These are phyloP conservation scores for Penicillium salamii DNA, from an alignment of 495 filamentous ascomycete genomes.

Conservation along the genomic window DNA sequence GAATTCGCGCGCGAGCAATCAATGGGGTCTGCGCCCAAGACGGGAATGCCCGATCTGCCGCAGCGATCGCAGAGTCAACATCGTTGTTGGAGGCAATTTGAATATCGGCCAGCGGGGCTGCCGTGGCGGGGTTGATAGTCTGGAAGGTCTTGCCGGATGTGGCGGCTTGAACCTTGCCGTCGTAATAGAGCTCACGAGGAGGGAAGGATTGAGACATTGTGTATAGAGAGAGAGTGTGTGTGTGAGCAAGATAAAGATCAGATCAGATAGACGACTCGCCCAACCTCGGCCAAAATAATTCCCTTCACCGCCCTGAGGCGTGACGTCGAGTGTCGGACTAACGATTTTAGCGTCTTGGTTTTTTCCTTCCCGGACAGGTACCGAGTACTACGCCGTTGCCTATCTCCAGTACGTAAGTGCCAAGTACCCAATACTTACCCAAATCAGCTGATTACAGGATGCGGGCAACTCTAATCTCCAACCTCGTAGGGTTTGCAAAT, in stretches of 20 bases:
- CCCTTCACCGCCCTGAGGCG: background rate
- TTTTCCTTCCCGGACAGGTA: background rate
- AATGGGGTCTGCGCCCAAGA: conserved; percentile 65
- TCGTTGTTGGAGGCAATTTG: conserved; percentile 60
- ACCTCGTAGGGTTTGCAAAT: too few relatives aligned
- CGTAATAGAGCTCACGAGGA: conserved; percentile 64
- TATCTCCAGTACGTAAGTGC: background rate
- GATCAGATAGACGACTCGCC: too few relatives aligned
- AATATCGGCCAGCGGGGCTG: conserved; percentile 59
- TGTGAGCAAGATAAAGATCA: too few relatives aligned
- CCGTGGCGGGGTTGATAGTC: conserved; percentile 65
- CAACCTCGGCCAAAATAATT: background rate
- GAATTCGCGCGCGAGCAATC: conserved; percentile 64
- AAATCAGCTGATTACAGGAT: too few relatives aligned
- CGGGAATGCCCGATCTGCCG: conserved; percentile 60
- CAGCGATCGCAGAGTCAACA: conserved; percentile 61
- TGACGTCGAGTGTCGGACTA: background rate
- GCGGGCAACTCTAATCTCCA: too few relatives aligned
- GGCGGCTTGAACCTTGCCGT: conserved; percentile 57
- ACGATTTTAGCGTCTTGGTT: background rate
- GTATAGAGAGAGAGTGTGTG: too few relatives aligned
- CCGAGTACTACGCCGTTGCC: background rate
- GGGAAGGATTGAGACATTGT: conserved; percentile 45
- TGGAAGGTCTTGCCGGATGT: conserved; percentile 62
- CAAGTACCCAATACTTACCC: background rate